phyloP scores from a whole-genome alignment of 2,329 filamentous ascomycete species.

The Beauveria sp. region DNA sequence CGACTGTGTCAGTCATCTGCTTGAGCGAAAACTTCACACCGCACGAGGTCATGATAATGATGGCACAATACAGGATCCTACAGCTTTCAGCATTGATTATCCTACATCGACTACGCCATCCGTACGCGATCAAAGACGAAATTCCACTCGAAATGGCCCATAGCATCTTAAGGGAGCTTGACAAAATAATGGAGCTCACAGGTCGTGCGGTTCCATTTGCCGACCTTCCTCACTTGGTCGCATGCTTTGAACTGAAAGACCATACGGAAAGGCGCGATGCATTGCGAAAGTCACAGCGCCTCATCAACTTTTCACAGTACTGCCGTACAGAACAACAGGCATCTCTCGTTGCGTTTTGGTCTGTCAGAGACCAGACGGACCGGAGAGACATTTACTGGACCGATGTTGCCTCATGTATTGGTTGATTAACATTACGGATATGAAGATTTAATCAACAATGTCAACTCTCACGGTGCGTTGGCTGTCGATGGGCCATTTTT shows the following conservation, averaged over 20 bases:
- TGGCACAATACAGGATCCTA: constrained; percentile 3
- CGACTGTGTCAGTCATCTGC: background rate
- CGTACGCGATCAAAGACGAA: constrained; percentile 3
- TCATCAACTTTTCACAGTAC: constrained; percentile 12
- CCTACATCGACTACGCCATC: constrained; percentile 6
- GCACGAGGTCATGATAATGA: constrained; percentile 6
- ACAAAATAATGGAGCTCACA: constrained; percentile 2
- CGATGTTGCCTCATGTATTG: background rate
- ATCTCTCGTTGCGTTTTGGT: constrained; percentile 9
- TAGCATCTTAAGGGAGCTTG: constrained; percentile 6
- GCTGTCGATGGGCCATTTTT: constrained; percentile 8
- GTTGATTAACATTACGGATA: background rate
- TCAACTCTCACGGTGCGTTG: constrained; percentile 9
- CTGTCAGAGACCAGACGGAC: background rate
- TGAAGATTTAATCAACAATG: background rate
- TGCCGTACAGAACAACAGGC: constrained; percentile 4
- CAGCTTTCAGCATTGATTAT: constrained; percentile 4
- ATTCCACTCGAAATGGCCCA: background rate
- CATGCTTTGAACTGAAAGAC: constrained; percentile 8
- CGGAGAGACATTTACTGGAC: constrained; percentile 7
- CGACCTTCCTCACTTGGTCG: constrained; percentile 8
- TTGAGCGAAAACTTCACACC: background rate
- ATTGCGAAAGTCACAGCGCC: background rate
- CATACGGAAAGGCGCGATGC: background rate
- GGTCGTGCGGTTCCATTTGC: constrained; percentile 11